Conservation (phyloP, 163 green algal genomes). For the Chlamydomonas reinhardtii region DNA sequence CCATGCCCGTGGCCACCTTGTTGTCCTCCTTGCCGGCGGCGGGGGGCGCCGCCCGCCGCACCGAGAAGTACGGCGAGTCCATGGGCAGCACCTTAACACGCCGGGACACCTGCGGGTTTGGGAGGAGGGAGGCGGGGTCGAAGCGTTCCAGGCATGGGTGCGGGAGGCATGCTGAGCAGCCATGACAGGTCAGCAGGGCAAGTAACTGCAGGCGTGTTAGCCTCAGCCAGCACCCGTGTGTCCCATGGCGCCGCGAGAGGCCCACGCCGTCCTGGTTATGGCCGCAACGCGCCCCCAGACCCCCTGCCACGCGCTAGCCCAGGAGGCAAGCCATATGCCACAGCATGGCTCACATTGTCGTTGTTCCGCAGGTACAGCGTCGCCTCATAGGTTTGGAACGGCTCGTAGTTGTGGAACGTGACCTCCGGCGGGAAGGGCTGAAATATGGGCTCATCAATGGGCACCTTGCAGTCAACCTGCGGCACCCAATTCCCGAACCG, state of each 20-base stretch:
- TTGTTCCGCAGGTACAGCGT: conserved; percentile 85
- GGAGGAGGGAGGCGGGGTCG: no score
- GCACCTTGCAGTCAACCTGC: conserved; percentile 74
- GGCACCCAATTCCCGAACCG: neutral
- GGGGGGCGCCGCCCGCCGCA: conserved; percentile 46
- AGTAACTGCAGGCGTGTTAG: no score
- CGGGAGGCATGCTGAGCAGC: no score
- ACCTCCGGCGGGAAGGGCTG: conserved; percentile 83
- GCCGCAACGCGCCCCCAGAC: no score
- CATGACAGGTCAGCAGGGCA: no score
- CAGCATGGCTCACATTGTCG: conserved; percentile 60
- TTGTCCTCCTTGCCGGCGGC: conserved; percentile 51
- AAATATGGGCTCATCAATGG: conserved; percentile 84
- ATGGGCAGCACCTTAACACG: conserved; percentile 75
- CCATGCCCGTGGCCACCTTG: conserved; percentile 86
- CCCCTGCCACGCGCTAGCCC: no score
- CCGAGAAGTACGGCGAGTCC: conserved; percentile 70
- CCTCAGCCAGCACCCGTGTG: no score
- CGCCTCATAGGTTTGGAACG: conserved; percentile 73
- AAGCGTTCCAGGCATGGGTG: no score
- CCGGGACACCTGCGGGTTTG: conserved; percentile 73
- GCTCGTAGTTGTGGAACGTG: conserved; percentile 77
- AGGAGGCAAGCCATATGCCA: no score
- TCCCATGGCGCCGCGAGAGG: no score
- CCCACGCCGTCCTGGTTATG: no score